A percentile compares a stretch with the other conserved stretches of the same genome.
Evolutionary conservation across 2,329 filamentous ascomycete species (phyloP).

Genomic region (Onygena corvina): DNA sequence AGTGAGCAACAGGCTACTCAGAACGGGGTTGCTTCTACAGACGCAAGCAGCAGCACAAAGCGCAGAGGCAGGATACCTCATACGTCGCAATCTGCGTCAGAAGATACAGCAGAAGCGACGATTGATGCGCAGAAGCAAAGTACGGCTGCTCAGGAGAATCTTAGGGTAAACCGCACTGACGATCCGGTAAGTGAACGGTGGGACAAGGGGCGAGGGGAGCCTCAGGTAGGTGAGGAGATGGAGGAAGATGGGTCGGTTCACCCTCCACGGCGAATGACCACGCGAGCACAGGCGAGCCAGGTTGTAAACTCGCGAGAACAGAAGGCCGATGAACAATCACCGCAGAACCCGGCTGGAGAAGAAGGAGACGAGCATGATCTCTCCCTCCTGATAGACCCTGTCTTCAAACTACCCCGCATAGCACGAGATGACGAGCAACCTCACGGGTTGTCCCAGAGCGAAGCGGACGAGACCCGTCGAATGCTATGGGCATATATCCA

Average conservation of each 20-base stretch:
- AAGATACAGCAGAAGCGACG: background rate
- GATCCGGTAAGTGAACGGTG: background rate
- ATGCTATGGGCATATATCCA: slow-evolving; percentile 51
- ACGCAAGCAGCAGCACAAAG: background rate
- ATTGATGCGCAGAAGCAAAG: background rate
- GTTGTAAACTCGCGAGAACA: slow-evolving; percentile 23
- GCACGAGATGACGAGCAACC: slow-evolving; percentile 40
- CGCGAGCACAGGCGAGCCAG: slow-evolving; percentile 33
- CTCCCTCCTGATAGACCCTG: slow-evolving; percentile 40
- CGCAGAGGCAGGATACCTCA: background rate
- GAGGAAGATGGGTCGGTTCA: slow-evolving; percentile 22
- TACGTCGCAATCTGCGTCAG: too few relatives aligned
- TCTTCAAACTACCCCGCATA: slow-evolving; percentile 44
- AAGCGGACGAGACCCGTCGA: slow-evolving; percentile 52
- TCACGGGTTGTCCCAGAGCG: slow-evolving; percentile 45
- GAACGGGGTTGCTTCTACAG: background rate
- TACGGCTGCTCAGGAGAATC: background rate
- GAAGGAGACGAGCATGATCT: slow-evolving; percentile 22
- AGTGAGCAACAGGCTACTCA: background rate
- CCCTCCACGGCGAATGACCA: slow-evolving; percentile 37
- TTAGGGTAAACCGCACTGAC: background rate
- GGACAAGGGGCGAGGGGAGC: background rate
- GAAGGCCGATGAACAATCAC: slow-evolving; percentile 17
- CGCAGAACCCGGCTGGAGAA: slow-evolving; percentile 22
- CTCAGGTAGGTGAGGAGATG: background rate